Evolutionary conservation across 2,329 filamentous ascomycete species (phyloP), one percentile per base, ranked within the genome.

Genomic region (Lecanicillium sp.): DNA sequence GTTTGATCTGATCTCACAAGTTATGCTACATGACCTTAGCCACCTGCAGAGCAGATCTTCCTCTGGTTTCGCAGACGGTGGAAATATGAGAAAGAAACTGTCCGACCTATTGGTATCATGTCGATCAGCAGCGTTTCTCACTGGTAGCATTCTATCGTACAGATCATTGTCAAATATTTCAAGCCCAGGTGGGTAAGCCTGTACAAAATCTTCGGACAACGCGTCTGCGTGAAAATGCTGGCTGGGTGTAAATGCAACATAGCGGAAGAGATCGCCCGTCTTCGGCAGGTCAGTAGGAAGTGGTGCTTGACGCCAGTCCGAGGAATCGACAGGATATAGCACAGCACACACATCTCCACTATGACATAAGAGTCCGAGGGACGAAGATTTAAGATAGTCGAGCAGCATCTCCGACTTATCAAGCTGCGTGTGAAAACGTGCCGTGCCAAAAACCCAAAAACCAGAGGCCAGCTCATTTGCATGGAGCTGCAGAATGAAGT

Each of bases 51-150:
- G n/a, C 8, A 72, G 64, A 8, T 61, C 53, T 15, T 63, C 62
- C 30, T 67, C 65, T 10, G 62, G 48, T 7, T 54, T 49, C 23
- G 62, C 61, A 2, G 65, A 61, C 0, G 57, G 54, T 1, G 77
- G 75, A 42, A 79, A 79, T 2, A 71, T 62, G 1, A 81, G 57
- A 51, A 72, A 79, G 79, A 73, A 20, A 53, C 33, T 47, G 17
- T 32, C 21, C 12, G n/a, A 49, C 53, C 17, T 51, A 44, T 23
- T 51, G 39, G 15, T 19, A 46, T 37, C n/a, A 42, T n/a, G n/a
- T n/a, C n/a, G n/a, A n/a, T n/a, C n/a, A n/a, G n/a, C n/a, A n/a
- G n/a, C n/a, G n/a, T n/a, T 17, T 30, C 36, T 24, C 3, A 14
- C 9, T 41, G 19, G 30, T 37, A 36, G 42, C 10, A 52, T 14